Percentiles rank a stretch among this genome's conserved stretches.
phyloP scores from a whole-genome alignment of 108 stramenopile genomes.

The Nitzschia palea region DNA sequence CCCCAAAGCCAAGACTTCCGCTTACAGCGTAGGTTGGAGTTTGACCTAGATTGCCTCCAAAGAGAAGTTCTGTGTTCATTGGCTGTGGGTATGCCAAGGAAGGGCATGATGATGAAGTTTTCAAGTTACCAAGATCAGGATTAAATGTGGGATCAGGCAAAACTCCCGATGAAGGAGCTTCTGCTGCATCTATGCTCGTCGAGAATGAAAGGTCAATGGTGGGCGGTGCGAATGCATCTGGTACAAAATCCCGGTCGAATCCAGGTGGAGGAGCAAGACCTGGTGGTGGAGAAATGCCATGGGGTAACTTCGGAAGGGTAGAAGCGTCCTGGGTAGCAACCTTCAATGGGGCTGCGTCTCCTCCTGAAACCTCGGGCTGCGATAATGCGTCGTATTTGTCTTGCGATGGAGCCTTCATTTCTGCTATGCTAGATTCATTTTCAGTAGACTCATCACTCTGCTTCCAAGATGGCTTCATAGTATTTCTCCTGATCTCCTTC shows the following conservation, averaged over 20 bases:
- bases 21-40: background rate
- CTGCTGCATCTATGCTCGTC: background rate
- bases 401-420: slow-evolving; percentile 12
- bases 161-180: slow-evolving; percentile 2
- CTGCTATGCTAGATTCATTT: background rate
- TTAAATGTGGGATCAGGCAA: slow-evolving; percentile 9
- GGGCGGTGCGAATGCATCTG: background rate
- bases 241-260: slow-evolving; percentile 17
- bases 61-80: background rate
- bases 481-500: too few species aligned
- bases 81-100: background rate
- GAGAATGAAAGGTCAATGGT: background rate
- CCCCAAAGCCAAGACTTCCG: background rate
- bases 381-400: too few species aligned
- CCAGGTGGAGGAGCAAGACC: slow-evolving; percentile 61
- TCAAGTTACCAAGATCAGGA: slow-evolving; percentile 3
- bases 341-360: too few species aligned
- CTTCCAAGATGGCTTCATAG: background rate
- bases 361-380: too few species aligned
- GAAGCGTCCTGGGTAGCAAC: too few species aligned
- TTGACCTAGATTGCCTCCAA: background rate
- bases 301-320: background rate
- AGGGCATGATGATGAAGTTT: background rate
- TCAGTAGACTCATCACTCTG: background rate
- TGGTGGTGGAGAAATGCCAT: slow-evolving; percentile 38